These are phyloP conservation scores for Fusarium pseudocircinatum DNA, from an alignment of 2,329 filamentous ascomycete species.

Conservation along the genomic window DNA sequence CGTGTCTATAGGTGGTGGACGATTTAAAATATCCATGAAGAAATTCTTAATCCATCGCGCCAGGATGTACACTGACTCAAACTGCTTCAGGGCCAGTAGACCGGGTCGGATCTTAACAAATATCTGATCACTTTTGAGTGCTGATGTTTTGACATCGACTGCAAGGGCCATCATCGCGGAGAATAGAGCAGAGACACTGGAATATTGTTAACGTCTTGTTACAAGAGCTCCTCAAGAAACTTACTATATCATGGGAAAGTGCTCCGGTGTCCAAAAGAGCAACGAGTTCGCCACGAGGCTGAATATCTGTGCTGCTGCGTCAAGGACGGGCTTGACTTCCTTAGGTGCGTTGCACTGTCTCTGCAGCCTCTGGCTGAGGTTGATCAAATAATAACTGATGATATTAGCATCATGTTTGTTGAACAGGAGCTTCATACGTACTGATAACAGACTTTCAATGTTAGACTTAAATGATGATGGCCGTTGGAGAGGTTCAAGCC, in stretches of 20 bases:
- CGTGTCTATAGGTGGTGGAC: neutral
- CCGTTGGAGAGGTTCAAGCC: neutral
- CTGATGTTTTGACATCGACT: neutral
- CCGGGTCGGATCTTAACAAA: neutral
- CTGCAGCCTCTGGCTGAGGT: neutral
- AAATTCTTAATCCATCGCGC: slow-evolving; percentile 21
- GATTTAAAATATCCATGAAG: slow-evolving; percentile 22
- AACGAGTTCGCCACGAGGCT: neutral
- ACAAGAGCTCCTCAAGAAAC: neutral
- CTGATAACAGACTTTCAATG: neutral
- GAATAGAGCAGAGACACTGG: neutral
- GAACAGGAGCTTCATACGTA: no score
- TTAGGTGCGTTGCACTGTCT: accelerated
- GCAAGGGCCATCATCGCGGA: neutral
- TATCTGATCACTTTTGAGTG: neutral
- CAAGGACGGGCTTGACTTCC: accelerated
- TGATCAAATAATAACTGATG: neutral
- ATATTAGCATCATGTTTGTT: no score
- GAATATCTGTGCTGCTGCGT: neutral
- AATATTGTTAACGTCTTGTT: no score
- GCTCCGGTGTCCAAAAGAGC: neutral
- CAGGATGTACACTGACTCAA: slow-evolving; percentile 1
- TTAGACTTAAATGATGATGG: neutral
- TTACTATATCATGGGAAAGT: neutral
- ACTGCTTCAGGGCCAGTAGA: neutral